Conservation (phyloP, 176 grass and related monocot species). For the Echinochloa phyllopogon region DNA sequence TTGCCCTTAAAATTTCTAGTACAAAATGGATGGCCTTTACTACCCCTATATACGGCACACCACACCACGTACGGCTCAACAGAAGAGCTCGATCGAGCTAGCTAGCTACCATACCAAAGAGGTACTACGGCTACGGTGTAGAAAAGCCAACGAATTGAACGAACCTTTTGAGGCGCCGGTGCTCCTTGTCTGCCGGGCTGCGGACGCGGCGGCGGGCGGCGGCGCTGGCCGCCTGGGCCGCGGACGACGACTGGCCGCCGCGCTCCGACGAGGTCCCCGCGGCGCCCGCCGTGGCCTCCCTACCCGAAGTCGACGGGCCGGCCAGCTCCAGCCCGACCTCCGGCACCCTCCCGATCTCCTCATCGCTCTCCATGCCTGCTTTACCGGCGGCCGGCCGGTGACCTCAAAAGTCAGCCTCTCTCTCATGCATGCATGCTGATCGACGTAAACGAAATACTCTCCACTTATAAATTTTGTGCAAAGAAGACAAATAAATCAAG, state of each 20-base stretch:
- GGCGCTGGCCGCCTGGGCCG: constrained; percentile 29
- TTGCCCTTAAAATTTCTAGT: too few relatives aligned
- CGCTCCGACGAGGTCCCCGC: background rate
- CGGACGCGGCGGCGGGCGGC: constrained; percentile 50
- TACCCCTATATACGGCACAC: too few relatives aligned
- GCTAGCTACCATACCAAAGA: too few relatives aligned
- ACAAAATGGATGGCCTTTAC: too few relatives aligned
- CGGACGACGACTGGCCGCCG: background rate
- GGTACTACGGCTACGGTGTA: too few relatives aligned
- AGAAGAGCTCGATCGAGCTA: too few relatives aligned
- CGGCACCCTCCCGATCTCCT: constrained; percentile 76
- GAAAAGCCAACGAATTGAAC: background rate
- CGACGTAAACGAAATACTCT: background rate
- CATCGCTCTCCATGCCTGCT: constrained; percentile 84
- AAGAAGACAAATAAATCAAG: background rate
- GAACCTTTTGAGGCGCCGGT: constrained; percentile 88
- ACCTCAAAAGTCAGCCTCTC: background rate
- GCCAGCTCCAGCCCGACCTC: constrained; percentile 54
- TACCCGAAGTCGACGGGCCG: constrained; percentile 60
- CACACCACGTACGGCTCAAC: too few relatives aligned
- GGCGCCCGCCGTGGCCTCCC: constrained; percentile 12
- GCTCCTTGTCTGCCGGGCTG: constrained; percentile 83
- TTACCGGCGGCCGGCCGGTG: background rate
- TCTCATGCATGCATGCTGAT: background rate
- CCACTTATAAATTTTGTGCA: background rate